phyloP scores from a whole-genome alignment of 2,329 filamentous ascomycete genomes.

The Fusarium ramigenum region DNA sequence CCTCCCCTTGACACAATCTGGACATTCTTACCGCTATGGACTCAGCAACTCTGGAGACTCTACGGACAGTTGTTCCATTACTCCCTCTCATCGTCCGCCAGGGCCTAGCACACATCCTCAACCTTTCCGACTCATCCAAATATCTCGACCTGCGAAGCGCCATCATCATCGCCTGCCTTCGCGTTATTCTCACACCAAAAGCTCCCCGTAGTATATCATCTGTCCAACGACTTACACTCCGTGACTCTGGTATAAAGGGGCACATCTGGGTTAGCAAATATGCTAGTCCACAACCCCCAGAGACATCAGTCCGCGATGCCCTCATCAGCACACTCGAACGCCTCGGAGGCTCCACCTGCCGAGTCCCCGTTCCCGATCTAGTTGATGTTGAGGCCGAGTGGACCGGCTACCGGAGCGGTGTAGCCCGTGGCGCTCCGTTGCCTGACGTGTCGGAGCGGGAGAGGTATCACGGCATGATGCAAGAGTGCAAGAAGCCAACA shows the following conservation, averaged over 20 bases:
- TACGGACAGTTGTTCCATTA: constrained; percentile 57
- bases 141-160: constrained; percentile 84
- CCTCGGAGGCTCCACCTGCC: constrained; percentile 32
- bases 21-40: constrained; percentile 4
- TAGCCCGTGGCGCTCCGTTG: constrained; percentile 57
- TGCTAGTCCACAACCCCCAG: constrained; percentile 67
- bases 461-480: constrained; percentile 73
- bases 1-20: neutral
- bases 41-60: constrained; percentile 26
- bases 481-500: constrained; percentile 68
- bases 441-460: constrained; percentile 68
- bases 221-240: constrained; percentile 69
- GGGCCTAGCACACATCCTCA: constrained; percentile 70
- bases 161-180: constrained; percentile 76
- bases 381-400: constrained; percentile 75
- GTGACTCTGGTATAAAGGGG: constrained; percentile 76
- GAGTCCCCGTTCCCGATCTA: constrained; percentile 58
- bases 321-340: constrained; percentile 63
- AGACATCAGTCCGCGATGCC: constrained; percentile 63
- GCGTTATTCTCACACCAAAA: constrained; percentile 64
- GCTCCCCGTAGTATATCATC: constrained; percentile 64
- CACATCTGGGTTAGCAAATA: constrained; percentile 83
- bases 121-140: constrained; percentile 73
- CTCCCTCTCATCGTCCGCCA: constrained; percentile 71
- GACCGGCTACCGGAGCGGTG: constrained; percentile 74